phyloP scores from a whole-genome alignment of 805 yeast genomes.

The Candida michaelii region DNA sequence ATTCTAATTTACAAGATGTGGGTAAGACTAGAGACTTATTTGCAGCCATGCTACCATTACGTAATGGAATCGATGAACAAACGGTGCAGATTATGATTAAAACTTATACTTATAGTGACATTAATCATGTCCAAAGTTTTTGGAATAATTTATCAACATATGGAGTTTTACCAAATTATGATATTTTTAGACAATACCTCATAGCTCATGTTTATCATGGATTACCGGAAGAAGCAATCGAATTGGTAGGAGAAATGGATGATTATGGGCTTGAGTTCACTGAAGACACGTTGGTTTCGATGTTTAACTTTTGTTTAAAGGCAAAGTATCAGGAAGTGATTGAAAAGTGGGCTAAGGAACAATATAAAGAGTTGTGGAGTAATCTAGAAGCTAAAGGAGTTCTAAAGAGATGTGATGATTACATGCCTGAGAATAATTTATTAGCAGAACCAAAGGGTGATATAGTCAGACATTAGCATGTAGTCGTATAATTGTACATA shows the following conservation, averaged over 20 bases:
- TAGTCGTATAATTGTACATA: neutral
- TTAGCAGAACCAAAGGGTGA: slow-evolving; percentile 15
- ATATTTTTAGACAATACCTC: slow-evolving; percentile 57
- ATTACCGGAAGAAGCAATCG: slow-evolving; percentile 53
- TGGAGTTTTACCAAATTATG: slow-evolving; percentile 51
- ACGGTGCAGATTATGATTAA: slow-evolving; percentile 68
- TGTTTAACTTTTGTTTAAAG: slow-evolving; percentile 46
- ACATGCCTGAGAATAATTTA: slow-evolving; percentile 29
- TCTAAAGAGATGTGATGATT: slow-evolving; percentile 28
- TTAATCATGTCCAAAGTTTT: slow-evolving; percentile 56
- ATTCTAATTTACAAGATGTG: slow-evolving; percentile 55
- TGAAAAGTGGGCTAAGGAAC: slow-evolving; percentile 32
- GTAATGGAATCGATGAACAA: slow-evolving; percentile 55
- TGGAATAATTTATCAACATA: slow-evolving; percentile 60
- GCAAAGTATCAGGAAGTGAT: slow-evolving; percentile 29
- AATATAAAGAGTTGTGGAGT: slow-evolving; percentile 30
- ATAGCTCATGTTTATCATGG: slow-evolving; percentile 73
- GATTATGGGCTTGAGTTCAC: slow-evolving; percentile 47
- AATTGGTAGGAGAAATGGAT: slow-evolving; percentile 46
- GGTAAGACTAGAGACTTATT: slow-evolving; percentile 59
- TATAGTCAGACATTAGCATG: neutral
- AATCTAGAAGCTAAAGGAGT: slow-evolving; percentile 22
- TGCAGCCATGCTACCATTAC: slow-evolving; percentile 52
- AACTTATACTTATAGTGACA: slow-evolving; percentile 53
- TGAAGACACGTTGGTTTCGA: slow-evolving; percentile 43